Evolutionary conservation across 805 yeast genomes (phyloP).

Genomic region (Pichia scutulata): DNA sequence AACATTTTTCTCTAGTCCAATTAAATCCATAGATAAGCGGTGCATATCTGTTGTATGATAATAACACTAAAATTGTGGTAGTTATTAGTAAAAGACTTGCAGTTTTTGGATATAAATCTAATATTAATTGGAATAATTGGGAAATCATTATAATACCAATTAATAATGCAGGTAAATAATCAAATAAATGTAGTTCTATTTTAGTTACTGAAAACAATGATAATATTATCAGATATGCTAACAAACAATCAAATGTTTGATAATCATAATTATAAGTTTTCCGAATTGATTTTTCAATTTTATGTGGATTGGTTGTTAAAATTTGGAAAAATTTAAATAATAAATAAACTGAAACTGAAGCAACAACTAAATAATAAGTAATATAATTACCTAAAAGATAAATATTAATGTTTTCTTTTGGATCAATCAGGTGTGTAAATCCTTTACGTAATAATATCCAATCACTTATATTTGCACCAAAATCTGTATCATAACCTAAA

Average conservation of each 20-base stretch:
- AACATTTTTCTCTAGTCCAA: slow-evolving; percentile 40
- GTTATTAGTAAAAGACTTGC: slow-evolving; percentile 24
- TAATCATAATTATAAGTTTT: slow-evolving; percentile 16
- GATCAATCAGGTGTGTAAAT: slow-evolving; percentile 45
- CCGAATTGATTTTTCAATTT: not conserved
- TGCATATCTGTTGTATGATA: slow-evolving; percentile 24
- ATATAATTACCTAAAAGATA: slow-evolving; percentile 61
- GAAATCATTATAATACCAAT: slow-evolving; percentile 39
- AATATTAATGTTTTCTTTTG: slow-evolving; percentile 31
- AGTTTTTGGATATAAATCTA: slow-evolving; percentile 21
- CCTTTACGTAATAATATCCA: slow-evolving; percentile 63
- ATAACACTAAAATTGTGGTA: slow-evolving; percentile 16
- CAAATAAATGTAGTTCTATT: slow-evolving; percentile 35
- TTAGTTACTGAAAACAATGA: slow-evolving; percentile 43
- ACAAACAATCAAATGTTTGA: slow-evolving; percentile 29
- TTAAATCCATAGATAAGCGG: slow-evolving; percentile 41
- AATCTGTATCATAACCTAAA: not conserved
- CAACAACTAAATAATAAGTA: slow-evolving; percentile 42
- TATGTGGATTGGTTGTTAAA: slow-evolving; percentile 18
- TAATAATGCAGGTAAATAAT: slow-evolving; percentile 44
- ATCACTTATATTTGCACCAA: slow-evolving; percentile 16
- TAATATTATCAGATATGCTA: slow-evolving; percentile 55
- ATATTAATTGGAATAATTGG: slow-evolving; percentile 37
- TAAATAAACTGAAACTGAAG: slow-evolving; percentile 24
- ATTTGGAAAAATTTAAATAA: slow-evolving; percentile 11